Evolutionary conservation across 768 basidiomycete genomes (phyloP).

Genomic region (Rhizopogon salebrosus): DNA sequence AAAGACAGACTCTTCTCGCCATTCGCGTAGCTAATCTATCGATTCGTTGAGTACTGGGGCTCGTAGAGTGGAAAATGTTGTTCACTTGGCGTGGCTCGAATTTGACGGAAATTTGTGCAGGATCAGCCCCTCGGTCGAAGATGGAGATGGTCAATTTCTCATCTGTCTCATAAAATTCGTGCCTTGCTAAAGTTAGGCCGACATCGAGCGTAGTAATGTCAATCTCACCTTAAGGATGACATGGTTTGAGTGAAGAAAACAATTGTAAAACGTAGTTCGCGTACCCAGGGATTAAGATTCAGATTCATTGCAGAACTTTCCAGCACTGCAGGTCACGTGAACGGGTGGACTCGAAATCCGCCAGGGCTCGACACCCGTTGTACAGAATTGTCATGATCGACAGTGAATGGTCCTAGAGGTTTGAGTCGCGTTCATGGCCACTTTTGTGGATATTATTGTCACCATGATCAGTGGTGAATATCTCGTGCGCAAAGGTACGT

Average conservation of each 20-base stretch:
- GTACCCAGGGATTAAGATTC: neutral
- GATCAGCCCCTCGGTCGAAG: slow-evolving; percentile 75
- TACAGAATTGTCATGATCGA: neutral
- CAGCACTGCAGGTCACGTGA: slow-evolving; percentile 22
- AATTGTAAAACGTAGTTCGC: neutral
- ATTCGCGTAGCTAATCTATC: slow-evolving; percentile 41
- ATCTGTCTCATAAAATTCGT: slow-evolving; percentile 88
- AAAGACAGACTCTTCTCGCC: slow-evolving; percentile 69
- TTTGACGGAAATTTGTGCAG: slow-evolving; percentile 51
- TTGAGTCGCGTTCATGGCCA: neutral
- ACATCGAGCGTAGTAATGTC: neutral
- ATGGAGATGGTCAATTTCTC: slow-evolving; percentile 67
- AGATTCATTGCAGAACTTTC: slow-evolving; percentile 19
- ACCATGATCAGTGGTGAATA: neutral
- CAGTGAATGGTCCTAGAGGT: neutral
- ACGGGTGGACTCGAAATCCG: neutral
- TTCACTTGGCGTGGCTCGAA: slow-evolving; percentile 64
- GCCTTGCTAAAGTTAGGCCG: slow-evolving; percentile 34
- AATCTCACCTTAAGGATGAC: slow-evolving; percentile 23
- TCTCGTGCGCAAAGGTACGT: neutral
- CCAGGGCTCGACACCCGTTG: neutral
- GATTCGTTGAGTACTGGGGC: neutral
- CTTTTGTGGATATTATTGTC: neutral
- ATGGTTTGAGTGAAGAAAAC: slow-evolving; percentile 11
- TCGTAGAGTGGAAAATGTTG: neutral